Percentiles rank a stretch among this genome's conserved stretches.
These are phyloP conservation scores for Tulasnella sp. DNA, from an alignment of 768 basidiomycete genomes.

Conservation along the genomic window DNA sequence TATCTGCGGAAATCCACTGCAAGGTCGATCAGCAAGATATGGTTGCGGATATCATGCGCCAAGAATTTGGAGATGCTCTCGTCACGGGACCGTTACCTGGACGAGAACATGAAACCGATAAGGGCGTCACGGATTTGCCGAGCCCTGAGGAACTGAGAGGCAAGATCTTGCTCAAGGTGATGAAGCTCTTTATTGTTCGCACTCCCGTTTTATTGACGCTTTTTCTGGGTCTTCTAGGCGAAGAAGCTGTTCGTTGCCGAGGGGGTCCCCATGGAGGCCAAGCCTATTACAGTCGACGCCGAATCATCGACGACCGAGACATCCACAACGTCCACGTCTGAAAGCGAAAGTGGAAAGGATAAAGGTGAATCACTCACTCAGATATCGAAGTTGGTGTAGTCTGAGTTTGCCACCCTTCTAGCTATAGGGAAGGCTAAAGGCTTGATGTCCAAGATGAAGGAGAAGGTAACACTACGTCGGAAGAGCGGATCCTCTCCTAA, in stretches of 20 bases:
- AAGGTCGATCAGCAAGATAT: constrained; percentile 64
- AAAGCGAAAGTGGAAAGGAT: constrained; percentile 20
- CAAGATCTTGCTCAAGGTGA: constrained; percentile 72
- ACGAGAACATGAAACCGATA: constrained; percentile 21
- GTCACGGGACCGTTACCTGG: constrained; percentile 40
- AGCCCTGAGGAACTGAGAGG: constrained; percentile 76
- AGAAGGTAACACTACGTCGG: not conserved
- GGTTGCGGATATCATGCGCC: constrained; percentile 62
- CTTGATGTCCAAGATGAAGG: not conserved
- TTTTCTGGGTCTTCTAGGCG: constrained; percentile 32
- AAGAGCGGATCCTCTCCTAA: not conserved
- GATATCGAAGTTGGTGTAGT: not conserved
- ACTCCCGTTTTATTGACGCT: not conserved
- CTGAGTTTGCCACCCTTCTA: not conserved
- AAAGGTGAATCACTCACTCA: not conserved
- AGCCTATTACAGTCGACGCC: constrained; percentile 26
- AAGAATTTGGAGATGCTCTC: constrained; percentile 45
- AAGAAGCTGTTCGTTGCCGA: constrained; percentile 60
- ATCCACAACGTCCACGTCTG: constrained; percentile 25
- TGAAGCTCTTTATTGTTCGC: constrained; percentile 14
- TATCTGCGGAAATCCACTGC: constrained; percentile 90
- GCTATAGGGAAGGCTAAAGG: not conserved
- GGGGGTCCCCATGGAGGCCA: constrained; percentile 26
- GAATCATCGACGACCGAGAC: constrained; percentile 36
- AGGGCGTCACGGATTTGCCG: constrained; percentile 47